Percentiles rank a stretch among this genome's conserved stretches.
Evolutionary conservation across 139 green algal species (phyloP).

Genomic region (Pseudopediastrum boryanum): DNA sequence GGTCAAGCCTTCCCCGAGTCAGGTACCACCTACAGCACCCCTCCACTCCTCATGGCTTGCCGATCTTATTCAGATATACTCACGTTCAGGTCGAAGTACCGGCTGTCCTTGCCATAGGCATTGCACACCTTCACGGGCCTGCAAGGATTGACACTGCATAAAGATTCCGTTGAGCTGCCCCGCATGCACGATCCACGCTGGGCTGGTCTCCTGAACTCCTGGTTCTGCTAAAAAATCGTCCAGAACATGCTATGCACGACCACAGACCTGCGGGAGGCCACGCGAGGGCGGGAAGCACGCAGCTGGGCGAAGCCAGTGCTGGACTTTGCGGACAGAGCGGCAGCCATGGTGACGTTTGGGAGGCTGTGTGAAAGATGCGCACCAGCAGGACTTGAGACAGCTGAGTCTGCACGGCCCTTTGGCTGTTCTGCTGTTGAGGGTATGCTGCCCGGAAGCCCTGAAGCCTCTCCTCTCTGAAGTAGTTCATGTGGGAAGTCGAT

Average conservation of each 20-base stretch:
- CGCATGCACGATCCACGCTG: neutral
- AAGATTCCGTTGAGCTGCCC: neutral
- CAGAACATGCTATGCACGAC: neutral
- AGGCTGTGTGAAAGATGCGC: slow-evolving; percentile 2
- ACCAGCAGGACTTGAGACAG: too few species aligned
- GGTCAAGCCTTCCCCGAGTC: too few species aligned
- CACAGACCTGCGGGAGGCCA: slow-evolving; percentile 22
- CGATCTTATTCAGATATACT: too few species aligned
- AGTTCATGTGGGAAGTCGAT: too few species aligned
- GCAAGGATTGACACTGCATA: slow-evolving; percentile 3
- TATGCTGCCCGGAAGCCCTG: too few species aligned
- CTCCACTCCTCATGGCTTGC: too few species aligned
- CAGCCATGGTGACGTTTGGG: too few species aligned
- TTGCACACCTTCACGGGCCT: slow-evolving; percentile 63
- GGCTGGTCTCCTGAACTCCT: neutral
- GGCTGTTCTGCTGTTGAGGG: too few species aligned
- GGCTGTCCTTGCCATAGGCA: slow-evolving; percentile 87
- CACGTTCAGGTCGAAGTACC: slow-evolving; percentile 91
- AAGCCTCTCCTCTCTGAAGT: too few species aligned
- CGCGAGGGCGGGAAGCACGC: slow-evolving; percentile 12
- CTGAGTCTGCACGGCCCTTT: too few species aligned
- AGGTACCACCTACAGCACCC: too few species aligned
- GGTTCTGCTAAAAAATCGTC: neutral
- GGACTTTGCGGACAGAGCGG: slow-evolving; percentile 13
- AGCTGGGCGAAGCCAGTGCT: neutral